Percentiles rank a stretch among this genome's conserved stretches.
Evolutionary conservation across 345 rosid genomes (phyloP).

Genomic region (Gossypium bickii): DNA sequence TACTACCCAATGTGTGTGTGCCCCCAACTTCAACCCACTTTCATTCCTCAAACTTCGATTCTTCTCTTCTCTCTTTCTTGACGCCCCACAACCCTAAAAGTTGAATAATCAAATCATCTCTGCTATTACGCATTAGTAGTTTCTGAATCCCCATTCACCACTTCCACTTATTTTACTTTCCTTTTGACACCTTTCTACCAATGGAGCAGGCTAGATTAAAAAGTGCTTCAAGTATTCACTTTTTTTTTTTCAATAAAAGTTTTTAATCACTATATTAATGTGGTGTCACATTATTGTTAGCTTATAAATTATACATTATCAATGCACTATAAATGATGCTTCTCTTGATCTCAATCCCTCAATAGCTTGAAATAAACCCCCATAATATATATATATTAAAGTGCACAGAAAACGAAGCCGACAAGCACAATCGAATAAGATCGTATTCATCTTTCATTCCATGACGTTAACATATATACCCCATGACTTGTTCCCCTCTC

Average conservation of each 20-base stretch:
- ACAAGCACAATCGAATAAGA: constrained; percentile 2
- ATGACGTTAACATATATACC: not conserved
- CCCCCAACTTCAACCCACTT: no score
- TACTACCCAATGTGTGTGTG: not conserved
- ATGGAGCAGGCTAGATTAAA: not conserved
- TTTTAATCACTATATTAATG: no score
- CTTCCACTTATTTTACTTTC: no score
- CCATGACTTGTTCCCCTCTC: not conserved
- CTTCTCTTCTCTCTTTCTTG: not conserved
- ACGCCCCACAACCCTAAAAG: constrained; percentile 3
- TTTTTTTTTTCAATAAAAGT: no score
- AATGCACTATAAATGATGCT: no score
- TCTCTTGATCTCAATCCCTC: no score
- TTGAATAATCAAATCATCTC: constrained; percentile 12
- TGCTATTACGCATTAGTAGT: not conserved
- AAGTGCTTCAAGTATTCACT: no score
- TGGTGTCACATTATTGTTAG: no score
- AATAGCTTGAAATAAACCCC: no score
- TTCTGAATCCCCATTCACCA: constrained; percentile 2
- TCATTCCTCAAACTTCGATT: not conserved
- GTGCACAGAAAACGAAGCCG: not conserved
- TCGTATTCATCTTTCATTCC: not conserved
- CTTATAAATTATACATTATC: no score
- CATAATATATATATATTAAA: not conserved
- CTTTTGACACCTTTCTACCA: not conserved